Evolutionary conservation across 805 yeast species (phyloP), one percentile per base, ranked within the genome.

Genomic region (Debaryomyces hansenii): DNA sequence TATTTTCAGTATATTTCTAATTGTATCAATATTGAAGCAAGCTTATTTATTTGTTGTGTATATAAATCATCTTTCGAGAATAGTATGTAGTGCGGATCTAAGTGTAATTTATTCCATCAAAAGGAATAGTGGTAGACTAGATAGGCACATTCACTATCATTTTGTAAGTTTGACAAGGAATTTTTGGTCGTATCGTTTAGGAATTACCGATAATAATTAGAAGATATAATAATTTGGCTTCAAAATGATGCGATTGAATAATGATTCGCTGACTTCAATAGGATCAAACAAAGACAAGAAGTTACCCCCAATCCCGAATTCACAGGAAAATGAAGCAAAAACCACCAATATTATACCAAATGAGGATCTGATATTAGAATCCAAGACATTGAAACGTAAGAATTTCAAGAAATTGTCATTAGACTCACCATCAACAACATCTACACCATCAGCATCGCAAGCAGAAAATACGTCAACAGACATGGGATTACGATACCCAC

Each of bases 341-440:
- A 41, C 38, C 7, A 20, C 20, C 29, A 42, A 38, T 12, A 11
- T 40, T 29, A 32, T 48, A 37, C 20, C 29, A 20, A 27, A 46
- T 9, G 57, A 53, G 34, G 61, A 51, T n/a, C 48, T 47, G 41
- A 55, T 70, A 20, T 56, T 72, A 36, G 56, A 60, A 42, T 58
- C 68, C 32, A 72, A 70, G 47, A 57, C 74, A 20, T 57, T 72
- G 33, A 65, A 62, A 38, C 59, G 78, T 24, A 72, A 72, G 51
- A 72, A 72, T 51, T 60, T 68, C 55, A 72, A 71, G 47, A 62
- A 70, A 43, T 55, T 72, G 20, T 65, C 69, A 20, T 49, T 67
- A 20, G 47, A 45, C 15, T 48, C 63, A 10, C 44, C 52, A 7
- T 45, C 49, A 4, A 18, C 37, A 2, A 47, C 38, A 10, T 14